A percentile compares a stretch with the other conserved stretches of the same genome.
phyloP scores from a whole-genome alignment of 306 rosid species.

The Prunus davidiana region DNA sequence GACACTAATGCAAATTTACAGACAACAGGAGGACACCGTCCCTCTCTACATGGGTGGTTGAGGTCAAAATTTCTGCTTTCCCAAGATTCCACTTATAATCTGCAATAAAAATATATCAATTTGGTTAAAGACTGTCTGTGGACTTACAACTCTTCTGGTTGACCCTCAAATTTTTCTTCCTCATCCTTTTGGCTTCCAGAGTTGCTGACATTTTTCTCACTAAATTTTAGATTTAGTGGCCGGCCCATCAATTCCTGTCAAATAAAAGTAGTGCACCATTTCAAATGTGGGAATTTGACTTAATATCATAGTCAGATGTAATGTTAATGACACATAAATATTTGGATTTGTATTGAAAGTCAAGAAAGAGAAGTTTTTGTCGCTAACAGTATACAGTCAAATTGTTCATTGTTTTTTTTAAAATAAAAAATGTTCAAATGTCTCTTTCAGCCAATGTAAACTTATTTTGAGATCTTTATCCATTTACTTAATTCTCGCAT shows the following conservation, averaged over 20 bases:
- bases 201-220: slow-evolving; percentile 49
- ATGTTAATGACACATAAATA: neutral
- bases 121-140: slow-evolving; percentile 17
- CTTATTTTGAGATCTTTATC: neutral
- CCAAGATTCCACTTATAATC: slow-evolving; percentile 22
- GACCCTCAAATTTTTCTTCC: slow-evolving; percentile 7
- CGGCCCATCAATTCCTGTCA: slow-evolving; percentile 81
- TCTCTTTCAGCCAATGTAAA: neutral
- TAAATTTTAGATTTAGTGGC: slow-evolving; percentile 64
- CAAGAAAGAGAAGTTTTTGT: neutral
- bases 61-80: slow-evolving; percentile 35
- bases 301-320: neutral
- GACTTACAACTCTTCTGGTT: slow-evolving; percentile 21
- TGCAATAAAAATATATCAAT: slow-evolving; percentile 17
- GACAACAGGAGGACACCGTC: slow-evolving; percentile 8
- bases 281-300: neutral
- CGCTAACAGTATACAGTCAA: neutral
- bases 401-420: neutral
- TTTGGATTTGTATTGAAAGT: neutral
- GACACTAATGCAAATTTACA: slow-evolving; percentile 24
- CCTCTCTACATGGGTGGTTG: slow-evolving; percentile 23
- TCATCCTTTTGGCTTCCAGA: slow-evolving; percentile 47
- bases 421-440: neutral
- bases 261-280: neutral
- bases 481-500: neutral